Base-by-base conservation (phyloP, 768 basidiomycete species). In the Hericium erinaceus region DNA sequence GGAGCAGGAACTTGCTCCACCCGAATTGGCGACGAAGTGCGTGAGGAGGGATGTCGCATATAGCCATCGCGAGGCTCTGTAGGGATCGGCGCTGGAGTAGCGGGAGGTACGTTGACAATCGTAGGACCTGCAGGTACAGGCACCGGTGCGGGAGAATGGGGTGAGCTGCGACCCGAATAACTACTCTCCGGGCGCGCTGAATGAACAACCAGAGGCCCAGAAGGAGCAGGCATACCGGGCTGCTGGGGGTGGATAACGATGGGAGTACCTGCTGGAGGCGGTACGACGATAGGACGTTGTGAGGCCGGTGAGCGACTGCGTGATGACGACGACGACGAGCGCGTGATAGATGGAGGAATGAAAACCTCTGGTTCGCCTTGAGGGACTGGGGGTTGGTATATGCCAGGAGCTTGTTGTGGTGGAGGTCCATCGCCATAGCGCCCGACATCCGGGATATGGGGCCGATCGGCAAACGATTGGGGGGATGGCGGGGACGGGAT, bases 301-400 rank as follows among this genome's bases (percentile, higher is more conserved):
- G 51, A 26, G 56, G 28, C 2, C 22, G 49, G 16, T 33, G 33
- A 33, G 33, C 33, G 33, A 33, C 33, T 33, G 33, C 33, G 44
- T 13, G 18, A 39, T 13, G 18, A 39, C n/a, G 16, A 18, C 18
- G 46, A 48, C 26, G 22, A 16, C 39, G 28, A 39, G 22, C n/a
- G 39, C 10, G 60, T 54, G 12, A 58, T 54, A 20, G 39, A 39
- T 26, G 61, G 38, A n/a, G 61, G 61, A 46, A 62, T 46, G 39
- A 28, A 62, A 4, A 33, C 3, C 0, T 50, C 57, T 0, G 50
- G 51, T 0, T 57, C 61, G 12, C 15, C 57, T 0, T 0, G 1
- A 8, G 61, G 61, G 40, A 57, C 18, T 8, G 57, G 61, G 20
- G 61, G 61, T 26, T 16, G 24, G 51, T 62, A 62, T 62, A 62